Conservation (phyloP, 2,329 filamentous ascomycete species). For the Chaetomium sp. region DNA sequence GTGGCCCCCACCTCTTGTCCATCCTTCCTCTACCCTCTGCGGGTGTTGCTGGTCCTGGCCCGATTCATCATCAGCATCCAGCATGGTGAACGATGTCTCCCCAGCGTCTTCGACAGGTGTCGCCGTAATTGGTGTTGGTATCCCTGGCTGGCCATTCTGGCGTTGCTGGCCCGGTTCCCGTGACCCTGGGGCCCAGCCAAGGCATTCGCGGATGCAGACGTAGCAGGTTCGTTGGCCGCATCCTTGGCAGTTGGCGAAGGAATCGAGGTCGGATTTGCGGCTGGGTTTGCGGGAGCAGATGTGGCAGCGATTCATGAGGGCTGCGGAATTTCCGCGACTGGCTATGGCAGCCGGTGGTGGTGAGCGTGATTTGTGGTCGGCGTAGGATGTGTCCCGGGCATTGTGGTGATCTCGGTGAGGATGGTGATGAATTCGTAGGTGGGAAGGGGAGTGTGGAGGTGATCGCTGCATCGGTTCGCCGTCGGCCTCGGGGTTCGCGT, state of each 20-base stretch:
- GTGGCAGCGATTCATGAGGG: conserved; percentile 42
- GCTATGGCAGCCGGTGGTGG: background rate
- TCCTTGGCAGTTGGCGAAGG: conserved; percentile 56
- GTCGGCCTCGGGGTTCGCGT: conserved; percentile 9
- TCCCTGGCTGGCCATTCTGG: background rate
- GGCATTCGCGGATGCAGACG: conserved; percentile 61
- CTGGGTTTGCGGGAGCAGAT: conserved; percentile 61
- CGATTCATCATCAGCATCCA: conserved; percentile 32
- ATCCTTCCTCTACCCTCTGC: conserved; percentile 24
- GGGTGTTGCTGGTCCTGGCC: background rate
- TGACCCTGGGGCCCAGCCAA: conserved; percentile 35
- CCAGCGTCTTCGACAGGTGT: conserved; percentile 23
- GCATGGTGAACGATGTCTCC: conserved; percentile 42
- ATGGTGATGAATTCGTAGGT: background rate
- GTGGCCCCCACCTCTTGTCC: conserved; percentile 38
- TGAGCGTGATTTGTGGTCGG: background rate
- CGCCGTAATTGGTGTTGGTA: conserved; percentile 16
- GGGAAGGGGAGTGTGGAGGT: conserved; percentile 6
- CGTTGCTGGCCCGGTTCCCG: no score
- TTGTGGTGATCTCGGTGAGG: background rate
- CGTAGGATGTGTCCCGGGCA: background rate
- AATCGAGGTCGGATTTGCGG: conserved; percentile 59
- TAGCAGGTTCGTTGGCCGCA: conserved; percentile 60
- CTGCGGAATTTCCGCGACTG: background rate
- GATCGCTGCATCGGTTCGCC: conserved; percentile 13